Evolutionary conservation across 805 yeast species (phyloP).

Genomic region (Priceomyces medius): DNA sequence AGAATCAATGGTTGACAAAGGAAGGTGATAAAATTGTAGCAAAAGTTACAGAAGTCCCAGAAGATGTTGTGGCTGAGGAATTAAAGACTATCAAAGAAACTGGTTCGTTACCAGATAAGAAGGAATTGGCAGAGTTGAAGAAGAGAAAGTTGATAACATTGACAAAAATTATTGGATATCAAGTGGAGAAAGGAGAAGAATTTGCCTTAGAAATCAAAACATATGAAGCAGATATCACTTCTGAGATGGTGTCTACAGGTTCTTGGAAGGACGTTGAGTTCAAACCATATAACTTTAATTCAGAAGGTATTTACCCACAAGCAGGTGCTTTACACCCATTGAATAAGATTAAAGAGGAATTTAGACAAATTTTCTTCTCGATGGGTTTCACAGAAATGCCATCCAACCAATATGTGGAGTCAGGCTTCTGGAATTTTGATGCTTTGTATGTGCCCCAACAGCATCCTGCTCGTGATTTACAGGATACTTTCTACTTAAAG

Average conservation of each 20-base stretch:
- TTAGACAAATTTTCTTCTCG: constrained; percentile 94
- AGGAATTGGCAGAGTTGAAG: constrained; percentile 79
- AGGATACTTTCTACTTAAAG: constrained; percentile 95
- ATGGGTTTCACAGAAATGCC: constrained; percentile 99
- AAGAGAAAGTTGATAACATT: constrained; percentile 83
- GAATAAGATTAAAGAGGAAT: constrained; percentile 95
- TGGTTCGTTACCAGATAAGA: constrained; percentile 59
- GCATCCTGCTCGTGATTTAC: constrained; percentile 99
- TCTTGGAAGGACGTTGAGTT: constrained; percentile 81
- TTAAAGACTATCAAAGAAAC: constrained; percentile 55
- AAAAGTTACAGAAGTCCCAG: constrained; percentile 55
- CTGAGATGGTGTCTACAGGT: constrained; percentile 84
- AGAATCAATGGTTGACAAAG: constrained; percentile 93
- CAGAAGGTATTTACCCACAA: constrained; percentile 84
- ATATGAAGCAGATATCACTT: constrained; percentile 89
- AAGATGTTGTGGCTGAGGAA: constrained; percentile 65
- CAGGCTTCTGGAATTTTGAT: constrained; percentile 99
- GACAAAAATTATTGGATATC: constrained; percentile 72
- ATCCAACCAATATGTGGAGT: constrained; percentile 94
- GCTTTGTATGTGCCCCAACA: constrained; percentile 97
- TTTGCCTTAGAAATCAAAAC: constrained; percentile 78
- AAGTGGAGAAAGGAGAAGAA: constrained; percentile 75
- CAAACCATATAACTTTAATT: constrained; percentile 93
- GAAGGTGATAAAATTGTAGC: constrained; percentile 77
- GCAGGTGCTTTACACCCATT: constrained; percentile 97